Evolutionary conservation across 2,329 filamentous ascomycete species (phyloP).

Genomic region (Passalora sequoiae): DNA sequence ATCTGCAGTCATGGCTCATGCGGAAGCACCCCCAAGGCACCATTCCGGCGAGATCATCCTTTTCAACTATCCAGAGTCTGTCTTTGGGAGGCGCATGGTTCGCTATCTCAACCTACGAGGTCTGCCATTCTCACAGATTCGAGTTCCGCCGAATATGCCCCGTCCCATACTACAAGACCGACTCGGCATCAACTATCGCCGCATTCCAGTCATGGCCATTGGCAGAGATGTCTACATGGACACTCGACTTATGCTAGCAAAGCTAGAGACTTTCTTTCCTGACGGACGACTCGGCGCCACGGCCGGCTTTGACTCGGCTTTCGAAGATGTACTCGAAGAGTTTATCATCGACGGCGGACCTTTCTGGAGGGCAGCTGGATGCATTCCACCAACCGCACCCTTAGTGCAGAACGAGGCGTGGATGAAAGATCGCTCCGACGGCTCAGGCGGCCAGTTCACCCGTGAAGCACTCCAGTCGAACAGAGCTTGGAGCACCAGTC

Average conservation of each 20-base stretch:
- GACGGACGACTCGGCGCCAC: slow-evolving; percentile 10
- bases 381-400: slow-evolving; percentile 12
- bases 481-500: slow-evolving; percentile 13
- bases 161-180: slow-evolving; percentile 14
- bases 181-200: slow-evolving; percentile 22
- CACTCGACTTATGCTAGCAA: slow-evolving; percentile 17
- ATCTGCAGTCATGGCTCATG: not conserved
- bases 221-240: slow-evolving; percentile 25
- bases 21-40: slow-evolving; percentile 3
- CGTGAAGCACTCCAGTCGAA: slow-evolving; percentile 10
- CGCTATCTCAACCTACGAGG: slow-evolving; percentile 18
- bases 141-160: slow-evolving; percentile 20
- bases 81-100: slow-evolving; percentile 15
- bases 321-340: slow-evolving; percentile 18
- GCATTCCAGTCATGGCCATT: slow-evolving; percentile 23
- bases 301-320: slow-evolving; percentile 10
- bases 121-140: slow-evolving; percentile 17
- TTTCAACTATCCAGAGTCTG: slow-evolving; percentile 21
- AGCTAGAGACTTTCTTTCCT: slow-evolving; percentile 15
- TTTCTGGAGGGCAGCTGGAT: slow-evolving; percentile 16
- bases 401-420: slow-evolving; percentile 16
- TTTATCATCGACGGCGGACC: slow-evolving; percentile 18
- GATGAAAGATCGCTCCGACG: slow-evolving; percentile 18
- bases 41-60: slow-evolving; percentile 16
- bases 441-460: slow-evolving; percentile 13